Base-by-base conservation (phyloP, 805 yeast genomes). In the Wickerhamiella nectarea region DNA sequence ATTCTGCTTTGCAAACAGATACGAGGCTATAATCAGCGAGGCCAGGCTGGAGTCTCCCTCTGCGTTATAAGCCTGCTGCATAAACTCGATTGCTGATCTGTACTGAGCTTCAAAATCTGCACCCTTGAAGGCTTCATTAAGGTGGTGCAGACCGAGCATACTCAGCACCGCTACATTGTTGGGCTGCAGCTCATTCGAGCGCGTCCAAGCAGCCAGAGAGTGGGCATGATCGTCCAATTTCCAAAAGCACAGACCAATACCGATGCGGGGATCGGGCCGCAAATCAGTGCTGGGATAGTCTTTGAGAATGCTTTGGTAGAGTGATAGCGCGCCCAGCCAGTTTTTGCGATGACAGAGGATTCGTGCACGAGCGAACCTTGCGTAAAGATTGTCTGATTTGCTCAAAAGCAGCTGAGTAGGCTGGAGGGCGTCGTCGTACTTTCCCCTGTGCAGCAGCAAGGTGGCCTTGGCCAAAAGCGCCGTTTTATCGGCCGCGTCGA, bases 241-340 rank as follows among this genome's bases (percentile, higher is more conserved):
- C 96, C 96, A 91, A 58, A 78, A 89, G 61, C 96, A 87, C 50
- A 91, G 65, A 28, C 98, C 99, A 48, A 89, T 75, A 22, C 97
- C 99, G 48, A 91, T 72, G 61, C 99, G 71, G 15, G 96, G 93
- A 63, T 89, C 96, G 4, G 97, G 96, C 19, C 47, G 39, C 33
- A 51, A 44, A 52, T 73, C 72, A 52, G 80, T 58, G 18, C 50
- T 41, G 2, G 96, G 96, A 49, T 85, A 78, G 40, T 78, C 67
- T 26, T 78, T 70, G 50, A 91, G 67, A 6, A 82, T 78, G 50
- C 80, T 81, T 66, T 91, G 99, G 62, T 83, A 91, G 25, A 82
- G 60, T 58, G 78, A 79, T 54, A 91, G 70, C 12, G 95, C 86
- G 5, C 72, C 76, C 19, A 71, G 59, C 60, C 77, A 86, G 57